Evolutionary conservation across 768 basidiomycete genomes (phyloP).

Genomic region (Trametes maxima): DNA sequence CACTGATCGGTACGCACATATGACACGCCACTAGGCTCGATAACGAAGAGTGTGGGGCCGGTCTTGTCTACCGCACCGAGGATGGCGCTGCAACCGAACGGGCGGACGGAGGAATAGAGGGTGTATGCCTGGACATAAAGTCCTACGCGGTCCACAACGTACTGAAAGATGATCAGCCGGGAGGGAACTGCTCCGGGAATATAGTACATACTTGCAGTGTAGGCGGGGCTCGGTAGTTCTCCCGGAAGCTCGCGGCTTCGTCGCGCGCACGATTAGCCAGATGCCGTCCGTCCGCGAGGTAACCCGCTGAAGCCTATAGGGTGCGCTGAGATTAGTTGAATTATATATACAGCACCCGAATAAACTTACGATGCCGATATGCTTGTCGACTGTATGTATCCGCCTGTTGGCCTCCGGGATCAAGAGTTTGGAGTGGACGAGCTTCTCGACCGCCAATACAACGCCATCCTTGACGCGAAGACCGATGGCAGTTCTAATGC

Average conservation of each 20-base stretch:
- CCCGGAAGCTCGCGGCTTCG: slow-evolving; percentile 76
- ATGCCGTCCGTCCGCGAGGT: slow-evolving; percentile 92
- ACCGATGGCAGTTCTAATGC: slow-evolving; percentile 90
- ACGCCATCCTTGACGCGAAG: slow-evolving; percentile 93
- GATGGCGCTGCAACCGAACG: slow-evolving; percentile 94
- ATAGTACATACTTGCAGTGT: slow-evolving; percentile 68
- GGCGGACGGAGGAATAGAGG: slow-evolving; percentile 95
- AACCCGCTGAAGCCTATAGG: slow-evolving; percentile 86
- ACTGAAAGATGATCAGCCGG: slow-evolving; percentile 2
- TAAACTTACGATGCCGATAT: slow-evolving; percentile 81
- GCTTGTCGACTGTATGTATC: slow-evolving; percentile 91
- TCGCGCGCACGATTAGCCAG: slow-evolving; percentile 82
- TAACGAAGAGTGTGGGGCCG: slow-evolving; percentile 83
- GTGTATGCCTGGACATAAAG: slow-evolving; percentile 96
- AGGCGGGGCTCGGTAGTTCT: slow-evolving; percentile 70
- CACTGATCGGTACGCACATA: slow-evolving; percentile 54
- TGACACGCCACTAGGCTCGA: slow-evolving; percentile 94
- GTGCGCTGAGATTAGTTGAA: not conserved
- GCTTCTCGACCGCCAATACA: slow-evolving; percentile 96
- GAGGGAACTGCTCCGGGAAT: not conserved
- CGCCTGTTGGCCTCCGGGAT: slow-evolving; percentile 91
- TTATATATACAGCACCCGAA: not conserved
- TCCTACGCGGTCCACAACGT: slow-evolving; percentile 74
- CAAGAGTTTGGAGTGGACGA: slow-evolving; percentile 93
- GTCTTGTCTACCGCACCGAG: slow-evolving; percentile 86